Base-by-base conservation (phyloP, 1,139 yeast genomes). In the Yamadazyma kanchanaburiensis region DNA sequence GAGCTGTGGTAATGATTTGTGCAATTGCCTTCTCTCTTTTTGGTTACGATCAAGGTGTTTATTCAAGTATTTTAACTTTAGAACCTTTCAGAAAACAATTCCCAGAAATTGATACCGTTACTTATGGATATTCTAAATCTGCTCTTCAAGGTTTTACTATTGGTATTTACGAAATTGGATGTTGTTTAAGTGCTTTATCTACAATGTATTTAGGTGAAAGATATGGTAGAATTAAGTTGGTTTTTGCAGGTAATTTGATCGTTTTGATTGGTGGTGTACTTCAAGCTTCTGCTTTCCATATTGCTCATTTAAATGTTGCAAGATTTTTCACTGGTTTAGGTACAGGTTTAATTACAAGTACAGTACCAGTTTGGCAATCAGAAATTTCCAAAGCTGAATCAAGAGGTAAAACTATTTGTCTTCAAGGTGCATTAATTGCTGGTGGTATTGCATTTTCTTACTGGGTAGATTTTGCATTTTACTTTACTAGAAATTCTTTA, bases 21-120 rank as follows among this genome's bases (percentile, higher is more conserved):
- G 58, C 60, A 16, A 48, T 58, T 19, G 65, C 64, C 3, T 58
- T 59, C 32, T 38, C 56, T 15, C 45, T 60, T 17, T 62, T 60
- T 30, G 77, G 78, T 9, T 69, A 69, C 41, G 73, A 69, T 37
- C 74, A 72, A 43, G 73, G 76, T 22, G 72, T 71, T 18, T 64
- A 70, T 65, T 73, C 74, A 22, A 53, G 65, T 15, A 53, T 70
- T 26, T 51, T 71, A 30, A 65, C 73, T 0, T 51, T 68, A 26
- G 51, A 51, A 3, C 43, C 60, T 3, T 70, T 70, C 38, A 44
- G 58, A 40, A 45, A 56, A 18, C 54, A 60, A 11, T 64, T 71
- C 46, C 70, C 72, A 0, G 45, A 51, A 20, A 56, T 63, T 26
- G 51, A 60, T 43, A 49, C 59, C 2, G 34, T 26, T 1, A 38